phyloP scores from a whole-genome alignment of 2,329 filamentous ascomycete genomes.

The Amauroascus verrucosus region DNA sequence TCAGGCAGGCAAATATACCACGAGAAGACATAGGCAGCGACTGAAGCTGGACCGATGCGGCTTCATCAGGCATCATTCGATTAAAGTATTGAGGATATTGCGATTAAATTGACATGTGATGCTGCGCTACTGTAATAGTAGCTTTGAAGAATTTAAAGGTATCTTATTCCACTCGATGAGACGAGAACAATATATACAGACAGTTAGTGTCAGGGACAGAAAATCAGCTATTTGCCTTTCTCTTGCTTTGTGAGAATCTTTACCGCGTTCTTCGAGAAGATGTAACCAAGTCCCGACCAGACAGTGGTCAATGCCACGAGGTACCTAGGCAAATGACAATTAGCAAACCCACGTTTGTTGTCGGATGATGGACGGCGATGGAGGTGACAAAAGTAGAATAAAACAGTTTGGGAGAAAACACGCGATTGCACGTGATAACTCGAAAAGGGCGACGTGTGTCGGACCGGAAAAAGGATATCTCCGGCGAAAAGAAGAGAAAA shows the following conservation, averaged over 20 bases:
- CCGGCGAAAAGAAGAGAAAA: slow-evolving; percentile 15
- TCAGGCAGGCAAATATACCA: no score
- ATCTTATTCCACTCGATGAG: background rate
- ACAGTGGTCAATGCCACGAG: slow-evolving; percentile 80
- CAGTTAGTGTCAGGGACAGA: background rate
- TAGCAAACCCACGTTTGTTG: background rate
- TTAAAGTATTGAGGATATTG: background rate
- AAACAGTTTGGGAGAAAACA: no score
- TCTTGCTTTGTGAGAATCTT: background rate
- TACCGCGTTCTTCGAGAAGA: slow-evolving; percentile 52
- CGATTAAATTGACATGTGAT: no score
- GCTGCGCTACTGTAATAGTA: no score
- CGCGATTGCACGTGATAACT: no score
- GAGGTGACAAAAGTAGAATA: no score
- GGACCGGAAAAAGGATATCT: no score
- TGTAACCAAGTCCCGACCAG: slow-evolving; percentile 88
- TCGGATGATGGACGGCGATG: no score
- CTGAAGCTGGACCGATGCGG: no score
- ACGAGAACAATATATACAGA: background rate
- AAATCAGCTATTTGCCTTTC: background rate
- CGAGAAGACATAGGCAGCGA: no score
- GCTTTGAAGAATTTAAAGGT: background rate
- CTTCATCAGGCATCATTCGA: no score
- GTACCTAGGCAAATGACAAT: slow-evolving; percentile 46
- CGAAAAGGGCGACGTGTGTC: no score